These are phyloP conservation scores for Carpinus viminea DNA, from an alignment of 306 rosid genomes.

Conservation along the genomic window DNA sequence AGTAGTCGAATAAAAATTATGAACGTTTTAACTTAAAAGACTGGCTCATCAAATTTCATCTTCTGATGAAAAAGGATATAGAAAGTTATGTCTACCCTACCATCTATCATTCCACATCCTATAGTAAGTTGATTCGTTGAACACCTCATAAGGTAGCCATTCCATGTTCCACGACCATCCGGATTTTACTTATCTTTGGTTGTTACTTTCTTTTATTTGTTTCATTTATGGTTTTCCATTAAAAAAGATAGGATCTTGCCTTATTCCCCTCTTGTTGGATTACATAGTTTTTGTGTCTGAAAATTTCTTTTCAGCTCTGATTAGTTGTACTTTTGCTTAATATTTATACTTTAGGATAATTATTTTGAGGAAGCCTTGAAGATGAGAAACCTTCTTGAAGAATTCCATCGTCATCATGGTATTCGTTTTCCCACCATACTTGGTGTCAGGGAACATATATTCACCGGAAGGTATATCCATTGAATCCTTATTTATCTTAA, in stretches of 20 bases:
- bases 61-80: neutral
- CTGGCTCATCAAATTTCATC: neutral
- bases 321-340: slow-evolving; percentile 8
- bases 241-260: neutral
- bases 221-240: neutral
- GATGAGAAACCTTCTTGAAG: slow-evolving; percentile 97
- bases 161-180: neutral
- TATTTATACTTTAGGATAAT: slow-evolving; percentile 41
- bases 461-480: slow-evolving; percentile 76
- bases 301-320: neutral
- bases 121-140: neutral
- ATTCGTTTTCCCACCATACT: slow-evolving; percentile 80
- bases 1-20: neutral
- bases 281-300: neutral
- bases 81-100: neutral
- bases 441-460: slow-evolving; percentile 94
- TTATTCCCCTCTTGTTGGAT: neutral
- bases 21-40: neutral
- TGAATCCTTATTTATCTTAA: slow-evolving; percentile 3
- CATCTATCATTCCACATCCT: neutral
- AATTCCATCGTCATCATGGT: slow-evolving; percentile 76
- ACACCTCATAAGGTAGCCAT: neutral
- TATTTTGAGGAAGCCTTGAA: slow-evolving; percentile 75
- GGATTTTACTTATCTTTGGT: neutral
- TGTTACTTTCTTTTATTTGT: neutral